A percentile compares a stretch with the other conserved stretches of the same genome.
Conservation (phyloP, 305 asterid genomes). For the Coffea humblotiana region DNA sequence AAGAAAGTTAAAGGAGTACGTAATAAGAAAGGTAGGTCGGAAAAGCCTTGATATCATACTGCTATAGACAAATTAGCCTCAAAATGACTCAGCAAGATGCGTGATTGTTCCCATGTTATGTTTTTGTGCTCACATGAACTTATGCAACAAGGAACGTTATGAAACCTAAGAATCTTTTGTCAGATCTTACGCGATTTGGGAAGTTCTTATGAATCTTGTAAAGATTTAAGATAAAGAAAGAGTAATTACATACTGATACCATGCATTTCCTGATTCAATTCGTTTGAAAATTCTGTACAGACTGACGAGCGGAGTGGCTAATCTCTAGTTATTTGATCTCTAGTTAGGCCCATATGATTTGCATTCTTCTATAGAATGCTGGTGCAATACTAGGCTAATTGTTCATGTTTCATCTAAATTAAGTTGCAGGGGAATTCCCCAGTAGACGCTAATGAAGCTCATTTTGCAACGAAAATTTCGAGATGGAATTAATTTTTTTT, state of each 20-base stretch:
- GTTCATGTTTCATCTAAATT: not conserved
- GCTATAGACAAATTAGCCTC: not conserved
- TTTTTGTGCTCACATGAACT: not conserved
- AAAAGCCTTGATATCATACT: not conserved
- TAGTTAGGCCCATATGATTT: not conserved
- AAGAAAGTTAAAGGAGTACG: not conserved
- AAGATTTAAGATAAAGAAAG: not conserved
- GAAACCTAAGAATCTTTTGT: not conserved
- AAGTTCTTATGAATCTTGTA: not conserved
- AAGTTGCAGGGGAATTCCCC: not conserved
- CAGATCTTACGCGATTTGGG: not conserved
- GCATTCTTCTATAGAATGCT: too few relatives aligned
- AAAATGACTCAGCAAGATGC: not conserved
- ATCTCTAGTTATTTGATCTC: not conserved
- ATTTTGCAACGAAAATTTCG: not conserved
- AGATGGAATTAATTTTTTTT: not conserved
- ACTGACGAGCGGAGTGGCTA: not conserved
- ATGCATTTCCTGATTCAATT: too few relatives aligned
- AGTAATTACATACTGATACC: too few relatives aligned
- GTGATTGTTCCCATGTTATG: not conserved
- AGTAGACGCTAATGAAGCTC: not conserved
- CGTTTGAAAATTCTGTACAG: too few relatives aligned
- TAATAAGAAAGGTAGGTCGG: not conserved
- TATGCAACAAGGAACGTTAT: not conserved
- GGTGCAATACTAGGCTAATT: not conserved